Conservation (phyloP, 2,329 filamentous ascomycete species). For the Fusarium succisae region DNA sequence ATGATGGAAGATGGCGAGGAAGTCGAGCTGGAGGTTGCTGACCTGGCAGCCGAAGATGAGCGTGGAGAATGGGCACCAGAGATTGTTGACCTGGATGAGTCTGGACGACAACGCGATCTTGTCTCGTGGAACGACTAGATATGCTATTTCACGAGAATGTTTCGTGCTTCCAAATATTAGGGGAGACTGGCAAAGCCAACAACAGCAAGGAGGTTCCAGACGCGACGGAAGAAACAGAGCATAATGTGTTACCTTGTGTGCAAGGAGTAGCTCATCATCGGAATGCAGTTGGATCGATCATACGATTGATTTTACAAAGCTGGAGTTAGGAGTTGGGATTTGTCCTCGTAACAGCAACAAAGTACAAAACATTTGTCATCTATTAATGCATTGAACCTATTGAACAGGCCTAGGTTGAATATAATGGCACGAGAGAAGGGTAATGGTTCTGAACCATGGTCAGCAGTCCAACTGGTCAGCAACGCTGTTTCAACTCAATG, state of each 20-base stretch:
- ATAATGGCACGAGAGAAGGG: not conserved
- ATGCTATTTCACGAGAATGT: not conserved
- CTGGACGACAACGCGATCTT: constrained; percentile 61
- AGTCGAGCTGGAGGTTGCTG: constrained; percentile 57
- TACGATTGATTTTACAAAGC: not conserved
- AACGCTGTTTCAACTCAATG: too few species aligned
- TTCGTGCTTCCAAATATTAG: not conserved
- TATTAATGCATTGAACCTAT: not conserved
- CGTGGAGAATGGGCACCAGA: constrained; percentile 63
- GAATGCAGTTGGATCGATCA: not conserved
- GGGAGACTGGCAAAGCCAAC: not conserved
- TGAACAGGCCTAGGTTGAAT: not conserved
- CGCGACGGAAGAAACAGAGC: not conserved
- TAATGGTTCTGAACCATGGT: too few species aligned
- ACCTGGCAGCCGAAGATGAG: constrained; percentile 64
- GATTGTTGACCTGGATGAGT: constrained; percentile 62
- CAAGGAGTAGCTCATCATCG: not conserved
- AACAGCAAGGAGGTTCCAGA: not conserved
- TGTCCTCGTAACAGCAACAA: not conserved
- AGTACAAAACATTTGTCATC: not conserved
- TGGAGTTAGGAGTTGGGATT: constrained; percentile 4
- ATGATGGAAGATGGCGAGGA: constrained; percentile 64
- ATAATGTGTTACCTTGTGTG: not conserved
- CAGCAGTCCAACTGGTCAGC: not conserved
- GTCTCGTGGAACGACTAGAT: constrained; percentile 57